Base-by-base conservation (phyloP, 1,284 basidiomycete genomes). In the Rhizoctonia solani region DNA sequence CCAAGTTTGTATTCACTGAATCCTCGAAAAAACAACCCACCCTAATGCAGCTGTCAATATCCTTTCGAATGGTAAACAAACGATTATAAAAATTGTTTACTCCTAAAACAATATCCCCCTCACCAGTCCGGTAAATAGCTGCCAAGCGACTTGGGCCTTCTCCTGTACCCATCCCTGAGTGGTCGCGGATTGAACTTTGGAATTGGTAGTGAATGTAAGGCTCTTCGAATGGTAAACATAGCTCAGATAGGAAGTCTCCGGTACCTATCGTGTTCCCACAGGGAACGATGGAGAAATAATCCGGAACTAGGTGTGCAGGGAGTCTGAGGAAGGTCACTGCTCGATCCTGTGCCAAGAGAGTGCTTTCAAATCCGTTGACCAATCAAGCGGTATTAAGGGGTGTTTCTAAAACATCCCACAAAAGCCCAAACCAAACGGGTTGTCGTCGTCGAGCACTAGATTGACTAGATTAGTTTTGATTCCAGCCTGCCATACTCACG, bases 171-270 rank as follows among this genome's bases (percentile, higher is more conserved):
- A 37, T 66, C 41, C 37, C 52, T 54, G 21, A 54, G 63, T 2
- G 52, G 63, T 6, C 52, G 52, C 1, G 63, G 2, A 19, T 39
- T 23, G 37, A 66, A 66, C 52, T 47, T 66, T 16, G 63, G 63
- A 19, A 66, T 23, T 5, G 50, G 63, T 2, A 66, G 63, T 23
- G 42, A 54, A 19, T 53, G 63, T 9, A 66, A 13, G n/a, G 42
- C 23, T 47, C 25, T 66, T 2, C 63, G 63, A 34, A 66, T n/a
- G 11, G 63, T 46, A 32, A 66, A 32, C 63, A 66, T 66, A 2
- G 29, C 34, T 21, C 19, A 6, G n/a, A 39, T 16, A 8, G 9
- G n/a, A 9, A 46, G 21, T 9, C 21, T 9, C 8, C 8, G n/a
- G 11, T 8, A 39, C 9, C 8, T 14, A 46, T 9, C 44, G n/a